phyloP scores from a whole-genome alignment of 495 filamentous ascomycete species.

The Cladorrhinum samala region DNA sequence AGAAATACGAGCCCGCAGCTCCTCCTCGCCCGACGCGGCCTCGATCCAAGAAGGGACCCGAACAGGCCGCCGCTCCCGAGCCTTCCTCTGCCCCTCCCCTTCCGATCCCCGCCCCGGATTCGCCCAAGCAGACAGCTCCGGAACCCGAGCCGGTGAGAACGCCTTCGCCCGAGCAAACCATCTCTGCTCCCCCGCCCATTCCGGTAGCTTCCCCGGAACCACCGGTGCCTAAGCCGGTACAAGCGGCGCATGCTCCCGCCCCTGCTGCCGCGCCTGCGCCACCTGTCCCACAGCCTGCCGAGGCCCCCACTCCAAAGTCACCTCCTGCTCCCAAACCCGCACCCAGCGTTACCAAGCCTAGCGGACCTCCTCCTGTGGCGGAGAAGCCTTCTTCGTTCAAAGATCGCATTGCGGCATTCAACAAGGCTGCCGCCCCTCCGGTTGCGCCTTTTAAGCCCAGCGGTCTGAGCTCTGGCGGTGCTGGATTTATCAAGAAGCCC shows the following conservation, averaged over 20 bases:
- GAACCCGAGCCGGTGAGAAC: constrained; percentile 24
- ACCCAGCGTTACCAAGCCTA: constrained; percentile 37
- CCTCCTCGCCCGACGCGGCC: constrained; percentile 76
- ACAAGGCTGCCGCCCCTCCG: constrained; percentile 79
- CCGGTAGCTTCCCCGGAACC: constrained; percentile 25
- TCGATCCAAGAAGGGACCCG: constrained; percentile 67
- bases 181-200: constrained; percentile 24
- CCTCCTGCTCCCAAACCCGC: constrained; percentile 35
- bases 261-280: constrained; percentile 24
- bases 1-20: constrained; percentile 84
- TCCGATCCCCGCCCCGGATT: constrained; percentile 57
- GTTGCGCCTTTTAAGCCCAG: constrained; percentile 81
- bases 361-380: constrained; percentile 58
- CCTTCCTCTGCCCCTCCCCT: constrained; percentile 59
- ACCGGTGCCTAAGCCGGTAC: constrained; percentile 32
- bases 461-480: constrained; percentile 50
- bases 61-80: constrained; percentile 47
- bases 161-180: constrained; percentile 16
- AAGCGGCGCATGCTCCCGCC: constrained; percentile 37
- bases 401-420: constrained; percentile 95
- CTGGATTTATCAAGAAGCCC: constrained; percentile 90
- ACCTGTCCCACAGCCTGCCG: not conserved
- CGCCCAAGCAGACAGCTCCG: constrained; percentile 24
- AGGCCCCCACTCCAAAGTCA: not conserved
- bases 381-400: constrained; percentile 88